Evolutionary conservation across 2,329 filamentous ascomycete species (phyloP).

Genomic region (Stromatinia cepivora): DNA sequence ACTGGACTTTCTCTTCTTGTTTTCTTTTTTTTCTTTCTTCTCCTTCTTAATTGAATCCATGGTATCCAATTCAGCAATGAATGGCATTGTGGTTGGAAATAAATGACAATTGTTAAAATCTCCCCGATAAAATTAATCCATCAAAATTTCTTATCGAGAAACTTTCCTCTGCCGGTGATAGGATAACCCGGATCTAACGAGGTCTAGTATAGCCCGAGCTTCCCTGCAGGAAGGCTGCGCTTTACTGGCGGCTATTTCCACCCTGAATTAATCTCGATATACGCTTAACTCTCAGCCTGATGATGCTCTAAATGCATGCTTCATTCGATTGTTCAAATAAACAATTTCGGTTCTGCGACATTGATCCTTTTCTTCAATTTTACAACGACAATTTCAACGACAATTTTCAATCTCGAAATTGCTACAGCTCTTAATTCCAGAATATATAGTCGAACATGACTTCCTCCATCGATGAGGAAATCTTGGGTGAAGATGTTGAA

Average conservation of each 20-base stretch:
- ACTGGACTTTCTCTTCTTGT: slow-evolving; percentile 32
- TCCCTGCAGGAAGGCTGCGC: slow-evolving; percentile 7
- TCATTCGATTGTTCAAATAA: not conserved
- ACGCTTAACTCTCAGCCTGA: slow-evolving; percentile 3
- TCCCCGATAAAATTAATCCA: not conserved
- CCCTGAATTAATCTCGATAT: slow-evolving; percentile 8
- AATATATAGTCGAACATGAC: slow-evolving; percentile 9
- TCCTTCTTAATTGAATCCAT: slow-evolving; percentile 12
- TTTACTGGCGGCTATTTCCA: slow-evolving; percentile 14
- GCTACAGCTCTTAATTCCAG: not conserved
- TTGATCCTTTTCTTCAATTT: not conserved
- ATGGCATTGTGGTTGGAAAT: slow-evolving; percentile 13
- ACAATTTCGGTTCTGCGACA: slow-evolving; percentile 14
- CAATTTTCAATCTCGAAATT: not conserved
- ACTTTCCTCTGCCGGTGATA: slow-evolving; percentile 20
- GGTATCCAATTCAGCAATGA: slow-evolving; percentile 14
- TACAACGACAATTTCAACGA: not conserved
- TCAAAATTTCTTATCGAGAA: slow-evolving; percentile 26
- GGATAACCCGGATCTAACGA: slow-evolving; percentile 20
- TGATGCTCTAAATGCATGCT: slow-evolving; percentile 18
- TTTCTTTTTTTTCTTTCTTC: slow-evolving; percentile 17
- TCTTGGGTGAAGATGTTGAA: slow-evolving; percentile 17
- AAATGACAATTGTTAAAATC: not conserved
- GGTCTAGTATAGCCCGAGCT: not conserved
- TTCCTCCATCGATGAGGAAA: slow-evolving; percentile 18